phyloP scores from a whole-genome alignment of 2,329 filamentous ascomycete genomes.

The Trichoderma harzianum region DNA sequence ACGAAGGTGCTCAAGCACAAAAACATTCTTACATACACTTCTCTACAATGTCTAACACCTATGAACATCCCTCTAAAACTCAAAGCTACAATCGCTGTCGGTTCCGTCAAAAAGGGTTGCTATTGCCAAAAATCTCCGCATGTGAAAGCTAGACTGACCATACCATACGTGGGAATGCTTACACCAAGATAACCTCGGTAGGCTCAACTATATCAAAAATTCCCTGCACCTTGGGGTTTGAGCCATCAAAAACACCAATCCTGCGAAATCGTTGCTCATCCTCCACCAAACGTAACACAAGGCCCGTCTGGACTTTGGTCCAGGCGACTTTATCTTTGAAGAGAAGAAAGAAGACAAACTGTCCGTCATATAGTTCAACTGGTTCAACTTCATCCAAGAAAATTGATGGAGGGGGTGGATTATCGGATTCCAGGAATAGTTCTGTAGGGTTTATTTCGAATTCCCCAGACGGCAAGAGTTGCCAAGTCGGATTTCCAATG shows the following conservation, averaged over 20 bases:
- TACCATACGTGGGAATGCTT: neutral
- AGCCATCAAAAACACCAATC: neutral
- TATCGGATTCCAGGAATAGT: neutral
- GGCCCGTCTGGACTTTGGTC: neutral
- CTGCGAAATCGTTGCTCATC: neutral
- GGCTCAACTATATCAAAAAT: neutral
- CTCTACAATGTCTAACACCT: neutral
- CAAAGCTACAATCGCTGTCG: neutral
- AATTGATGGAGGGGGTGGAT: neutral
- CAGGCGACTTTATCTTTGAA: neutral
- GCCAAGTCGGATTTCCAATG: neutral
- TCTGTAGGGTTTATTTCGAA: neutral
- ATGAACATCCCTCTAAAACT: neutral
- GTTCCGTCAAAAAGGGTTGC: neutral
- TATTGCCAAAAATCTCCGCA: too few species aligned
- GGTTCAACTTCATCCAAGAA: neutral
- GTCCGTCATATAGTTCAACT: neutral
- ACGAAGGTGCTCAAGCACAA: neutral
- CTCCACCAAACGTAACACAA: neutral
- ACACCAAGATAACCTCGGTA: neutral
- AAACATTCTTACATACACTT: neutral
- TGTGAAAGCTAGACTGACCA: too few species aligned
- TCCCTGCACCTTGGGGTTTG: neutral
- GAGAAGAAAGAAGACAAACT: neutral
- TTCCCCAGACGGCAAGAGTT: neutral